Conservation (phyloP, 768 basidiomycete genomes). For the Kwoniella newhampshirensis region DNA sequence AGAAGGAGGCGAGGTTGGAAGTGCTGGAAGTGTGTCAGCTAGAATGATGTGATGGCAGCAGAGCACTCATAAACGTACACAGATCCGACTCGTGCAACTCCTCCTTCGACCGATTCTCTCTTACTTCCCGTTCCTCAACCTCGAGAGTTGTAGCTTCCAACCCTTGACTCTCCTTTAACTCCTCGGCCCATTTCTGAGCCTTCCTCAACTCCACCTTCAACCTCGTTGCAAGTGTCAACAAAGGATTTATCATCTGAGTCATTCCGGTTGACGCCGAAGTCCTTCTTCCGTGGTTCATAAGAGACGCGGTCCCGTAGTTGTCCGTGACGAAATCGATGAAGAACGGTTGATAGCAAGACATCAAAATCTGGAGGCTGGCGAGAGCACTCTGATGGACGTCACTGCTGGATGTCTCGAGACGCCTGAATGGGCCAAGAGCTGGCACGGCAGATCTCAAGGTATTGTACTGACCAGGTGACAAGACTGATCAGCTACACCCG, state of each 20-base stretch:
- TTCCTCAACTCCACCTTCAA: conserved; percentile 1
- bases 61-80: no score
- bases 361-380: background rate
- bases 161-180: background rate
- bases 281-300: background rate
- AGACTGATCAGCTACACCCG: background rate
- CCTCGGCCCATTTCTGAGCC: background rate
- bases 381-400: background rate
- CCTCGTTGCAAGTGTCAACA: conserved; percentile 2
- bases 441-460: background rate
- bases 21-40: no score
- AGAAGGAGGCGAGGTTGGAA: background rate
- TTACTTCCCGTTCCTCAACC: no score
- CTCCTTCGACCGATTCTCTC: no score
- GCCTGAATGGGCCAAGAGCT: conserved; percentile 8
- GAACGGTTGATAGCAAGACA: background rate
- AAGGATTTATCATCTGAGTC: conserved; percentile 13
- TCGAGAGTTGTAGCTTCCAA: background rate
- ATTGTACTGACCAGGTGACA: conserved; percentile 1
- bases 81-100: background rate
- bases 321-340: conserved; percentile 10
- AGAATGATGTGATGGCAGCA: no score
- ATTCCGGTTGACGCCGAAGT: background rate
- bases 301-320: background rate
- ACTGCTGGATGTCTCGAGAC: background rate